phyloP scores from a whole-genome alignment of 2,329 filamentous ascomycete species.

The Colletotrichum salicis region DNA sequence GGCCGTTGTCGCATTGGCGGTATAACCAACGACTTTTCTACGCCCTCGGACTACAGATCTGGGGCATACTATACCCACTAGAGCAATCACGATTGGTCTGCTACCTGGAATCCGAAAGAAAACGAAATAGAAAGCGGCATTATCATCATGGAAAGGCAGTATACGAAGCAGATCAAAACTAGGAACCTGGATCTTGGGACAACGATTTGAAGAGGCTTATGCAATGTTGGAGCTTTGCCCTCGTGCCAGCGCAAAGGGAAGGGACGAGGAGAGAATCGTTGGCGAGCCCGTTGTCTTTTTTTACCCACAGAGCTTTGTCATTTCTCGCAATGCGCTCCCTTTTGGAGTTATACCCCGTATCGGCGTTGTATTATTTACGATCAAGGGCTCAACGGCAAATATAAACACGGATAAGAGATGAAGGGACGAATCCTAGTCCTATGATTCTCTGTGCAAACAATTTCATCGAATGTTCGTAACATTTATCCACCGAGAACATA shows the following conservation, averaged over 20 bases:
- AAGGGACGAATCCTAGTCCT: not conserved
- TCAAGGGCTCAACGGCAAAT: not conserved
- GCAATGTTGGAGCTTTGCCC: not conserved
- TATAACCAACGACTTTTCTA: not conserved
- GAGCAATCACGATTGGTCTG: not conserved
- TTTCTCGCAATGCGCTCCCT: slow-evolving; percentile 11
- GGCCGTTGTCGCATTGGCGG: slow-evolving; percentile 5
- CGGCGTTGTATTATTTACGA: slow-evolving; percentile 11
- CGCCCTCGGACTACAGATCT: not conserved
- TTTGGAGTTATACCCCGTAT: slow-evolving; percentile 22
- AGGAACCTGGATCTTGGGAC: not conserved
- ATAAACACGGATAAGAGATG: slow-evolving; percentile 42
- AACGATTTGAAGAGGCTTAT: not conserved
- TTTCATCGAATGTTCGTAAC: not conserved
- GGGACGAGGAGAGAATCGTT: not conserved
- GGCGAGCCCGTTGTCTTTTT: not conserved
- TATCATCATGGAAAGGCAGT: not conserved
- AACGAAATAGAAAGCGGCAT: not conserved
- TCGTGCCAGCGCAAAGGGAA: not conserved
- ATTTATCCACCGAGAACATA: not conserved
- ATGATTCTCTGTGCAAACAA: not conserved
- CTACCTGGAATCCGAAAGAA: not conserved
- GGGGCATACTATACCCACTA: not conserved
- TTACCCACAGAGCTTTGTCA: not conserved
- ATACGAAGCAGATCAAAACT: not conserved